Percentiles rank a stretch among this genome's conserved stretches.
These are phyloP conservation scores for Crotalaria pallida DNA, from an alignment of 306 rosid species.

Conservation along the genomic window DNA sequence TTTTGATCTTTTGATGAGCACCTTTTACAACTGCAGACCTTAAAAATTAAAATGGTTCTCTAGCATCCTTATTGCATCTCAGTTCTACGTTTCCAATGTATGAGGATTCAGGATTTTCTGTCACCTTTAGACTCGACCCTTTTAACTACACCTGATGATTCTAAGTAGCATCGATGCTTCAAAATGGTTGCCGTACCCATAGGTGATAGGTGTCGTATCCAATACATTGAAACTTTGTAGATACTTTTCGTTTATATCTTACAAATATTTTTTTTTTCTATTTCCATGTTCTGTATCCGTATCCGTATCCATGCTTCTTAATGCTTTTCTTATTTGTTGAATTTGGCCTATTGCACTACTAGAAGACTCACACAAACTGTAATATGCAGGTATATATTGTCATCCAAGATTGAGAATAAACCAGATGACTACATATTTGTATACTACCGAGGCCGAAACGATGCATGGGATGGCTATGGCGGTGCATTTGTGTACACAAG, in stretches of 20 bases:
- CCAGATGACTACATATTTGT: slow-evolving; percentile 79
- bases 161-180: too few species aligned
- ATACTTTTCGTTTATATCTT: too few species aligned
- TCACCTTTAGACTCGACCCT: not conserved
- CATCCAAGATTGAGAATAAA: slow-evolving; percentile 66
- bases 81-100: not conserved
- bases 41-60: not conserved
- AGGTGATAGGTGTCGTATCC: too few species aligned
- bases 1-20: not conserved
- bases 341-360: not conserved
- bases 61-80: not conserved
- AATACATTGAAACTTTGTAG: too few species aligned
- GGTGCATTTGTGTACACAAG: slow-evolving; percentile 87
- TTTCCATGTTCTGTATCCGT: too few species aligned
- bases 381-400: slow-evolving; percentile 66
- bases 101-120: not conserved
- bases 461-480: slow-evolving; percentile 99
- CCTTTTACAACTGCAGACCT: slow-evolving; percentile 8
- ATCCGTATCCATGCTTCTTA: too few species aligned
- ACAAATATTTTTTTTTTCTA: too few species aligned
- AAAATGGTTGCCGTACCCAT: too few species aligned
- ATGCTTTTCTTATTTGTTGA: not conserved
- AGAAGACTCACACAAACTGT: not conserved
- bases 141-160: not conserved
- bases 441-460: slow-evolving; percentile 86